These are phyloP conservation scores for Pseudopediastrum boryanum DNA, from an alignment of 139 green algal genomes.

Conservation along the genomic window DNA sequence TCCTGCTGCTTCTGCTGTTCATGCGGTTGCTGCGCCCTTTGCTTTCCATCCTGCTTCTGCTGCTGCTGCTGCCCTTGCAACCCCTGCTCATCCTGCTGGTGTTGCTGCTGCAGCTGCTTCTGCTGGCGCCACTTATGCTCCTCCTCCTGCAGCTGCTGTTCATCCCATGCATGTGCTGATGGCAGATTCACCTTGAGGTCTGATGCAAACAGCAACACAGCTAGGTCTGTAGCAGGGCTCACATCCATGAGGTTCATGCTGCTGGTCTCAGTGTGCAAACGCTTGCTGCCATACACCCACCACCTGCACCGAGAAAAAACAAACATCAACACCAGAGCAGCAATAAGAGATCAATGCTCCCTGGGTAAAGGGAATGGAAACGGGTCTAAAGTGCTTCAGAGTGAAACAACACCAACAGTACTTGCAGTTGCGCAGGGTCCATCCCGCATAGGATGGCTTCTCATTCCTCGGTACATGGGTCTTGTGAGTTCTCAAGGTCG, in stretches of 20 bases:
- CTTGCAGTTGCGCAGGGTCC: too few species aligned
- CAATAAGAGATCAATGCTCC: too few species aligned
- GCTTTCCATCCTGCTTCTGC: not conserved
- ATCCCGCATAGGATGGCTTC: too few species aligned
- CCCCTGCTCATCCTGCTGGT: too few species aligned
- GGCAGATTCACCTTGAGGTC: constrained; percentile 5
- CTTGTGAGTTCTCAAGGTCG: too few species aligned
- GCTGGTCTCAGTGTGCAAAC: not conserved
- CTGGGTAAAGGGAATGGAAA: too few species aligned
- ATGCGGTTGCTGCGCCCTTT: not conserved
- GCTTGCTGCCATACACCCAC: constrained; percentile 23
- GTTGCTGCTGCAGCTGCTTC: not conserved
- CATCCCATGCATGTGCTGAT: not conserved
- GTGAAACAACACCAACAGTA: too few species aligned
- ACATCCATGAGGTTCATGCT: not conserved
- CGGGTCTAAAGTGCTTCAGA: too few species aligned
- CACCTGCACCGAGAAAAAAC: constrained; percentile 18
- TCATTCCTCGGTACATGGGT: too few species aligned
- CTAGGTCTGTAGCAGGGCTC: constrained; percentile 8
- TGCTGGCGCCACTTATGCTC: too few species aligned
- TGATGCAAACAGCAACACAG: constrained; percentile 19
- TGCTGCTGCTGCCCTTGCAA: not conserved
- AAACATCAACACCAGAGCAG: not conserved
- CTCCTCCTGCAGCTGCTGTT: not conserved
- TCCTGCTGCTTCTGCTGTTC: not conserved